Conservation (phyloP, 352 stramenopile genomes). For the Pythium dissotocum region DNA sequence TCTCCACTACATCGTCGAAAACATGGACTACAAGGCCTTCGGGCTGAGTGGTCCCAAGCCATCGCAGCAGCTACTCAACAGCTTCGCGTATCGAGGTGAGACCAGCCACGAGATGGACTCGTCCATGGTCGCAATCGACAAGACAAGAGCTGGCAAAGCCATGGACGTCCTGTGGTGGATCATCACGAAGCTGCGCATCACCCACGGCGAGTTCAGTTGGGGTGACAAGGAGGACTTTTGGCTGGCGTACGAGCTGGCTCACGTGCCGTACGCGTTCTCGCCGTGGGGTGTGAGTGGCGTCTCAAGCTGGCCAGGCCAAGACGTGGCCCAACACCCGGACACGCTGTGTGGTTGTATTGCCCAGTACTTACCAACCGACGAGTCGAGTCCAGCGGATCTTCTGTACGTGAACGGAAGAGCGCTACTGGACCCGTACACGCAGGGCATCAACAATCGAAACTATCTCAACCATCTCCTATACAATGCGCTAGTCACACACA, state of each 20-base stretch:
- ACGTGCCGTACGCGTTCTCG: constrained; percentile 60
- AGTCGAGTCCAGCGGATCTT: constrained; percentile 28
- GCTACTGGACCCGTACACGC: constrained; percentile 47
- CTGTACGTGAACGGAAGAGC: constrained; percentile 62
- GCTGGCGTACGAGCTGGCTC: constrained; percentile 63
- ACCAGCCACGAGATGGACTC: constrained; percentile 57
- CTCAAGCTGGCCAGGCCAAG: constrained; percentile 40
- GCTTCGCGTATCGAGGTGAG: constrained; percentile 36
- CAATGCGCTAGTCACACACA: constrained; percentile 51
- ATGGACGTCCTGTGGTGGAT: constrained; percentile 51
- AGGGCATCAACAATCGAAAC: constrained; percentile 14
- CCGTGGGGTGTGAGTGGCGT: constrained; percentile 60
- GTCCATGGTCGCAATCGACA: constrained; percentile 49
- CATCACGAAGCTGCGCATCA: constrained; percentile 52
- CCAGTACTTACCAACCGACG: constrained; percentile 46
- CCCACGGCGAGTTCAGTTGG: constrained; percentile 48
- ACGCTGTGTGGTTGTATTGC: constrained; percentile 68
- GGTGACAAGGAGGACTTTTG: constrained; percentile 58
- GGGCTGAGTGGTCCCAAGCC: constrained; percentile 20
- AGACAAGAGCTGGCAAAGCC: constrained; percentile 33
- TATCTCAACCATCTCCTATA: constrained; percentile 36
- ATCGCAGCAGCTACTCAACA: constrained; percentile 26
- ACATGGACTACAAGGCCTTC: constrained; percentile 49
- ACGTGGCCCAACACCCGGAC: constrained; percentile 49
- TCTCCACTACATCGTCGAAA: constrained; percentile 38